These are phyloP conservation scores for Trypanosoma theileri DNA, from an alignment of 208 protist species.

Conservation along the genomic window DNA sequence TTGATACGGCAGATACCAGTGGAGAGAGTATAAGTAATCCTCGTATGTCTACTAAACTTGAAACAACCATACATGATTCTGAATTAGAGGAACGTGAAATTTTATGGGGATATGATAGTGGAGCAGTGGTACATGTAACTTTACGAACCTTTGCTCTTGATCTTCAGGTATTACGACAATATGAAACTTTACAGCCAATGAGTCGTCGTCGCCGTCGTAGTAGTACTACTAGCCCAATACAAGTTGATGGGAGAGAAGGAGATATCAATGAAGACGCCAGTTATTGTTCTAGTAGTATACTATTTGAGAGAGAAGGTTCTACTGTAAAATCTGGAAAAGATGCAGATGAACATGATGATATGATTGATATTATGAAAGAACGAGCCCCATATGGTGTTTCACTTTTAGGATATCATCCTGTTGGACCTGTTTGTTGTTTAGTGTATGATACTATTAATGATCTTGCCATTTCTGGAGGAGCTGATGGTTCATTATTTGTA, in stretches of 20 bases:
- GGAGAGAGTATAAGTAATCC: background rate
- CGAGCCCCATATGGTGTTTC: constrained; percentile 33
- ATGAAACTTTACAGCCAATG: background rate
- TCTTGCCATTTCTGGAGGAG: constrained; percentile 36
- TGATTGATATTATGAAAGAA: constrained; percentile 1
- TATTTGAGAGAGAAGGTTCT: background rate
- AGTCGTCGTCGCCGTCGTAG: background rate
- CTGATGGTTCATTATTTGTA: constrained; percentile 40
- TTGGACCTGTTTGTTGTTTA: constrained; percentile 26
- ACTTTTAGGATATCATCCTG: constrained; percentile 41
- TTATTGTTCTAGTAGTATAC: background rate
- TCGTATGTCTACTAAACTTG: no score
- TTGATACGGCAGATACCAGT: background rate
- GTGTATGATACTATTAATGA: constrained; percentile 17
- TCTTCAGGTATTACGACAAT: background rate
- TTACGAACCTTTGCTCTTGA: constrained; percentile 18
- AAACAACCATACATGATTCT: background rate
- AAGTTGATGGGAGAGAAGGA: background rate
- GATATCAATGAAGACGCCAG: background rate
- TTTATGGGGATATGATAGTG: constrained; percentile 37
- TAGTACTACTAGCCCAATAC: background rate
- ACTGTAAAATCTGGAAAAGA: background rate
- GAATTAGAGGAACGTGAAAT: constrained; percentile 22
- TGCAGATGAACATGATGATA: background rate
- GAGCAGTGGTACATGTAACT: constrained; percentile 33